phyloP scores from a whole-genome alignment of 1,284 basidiomycete species.

The Malassezia japonica region DNA sequence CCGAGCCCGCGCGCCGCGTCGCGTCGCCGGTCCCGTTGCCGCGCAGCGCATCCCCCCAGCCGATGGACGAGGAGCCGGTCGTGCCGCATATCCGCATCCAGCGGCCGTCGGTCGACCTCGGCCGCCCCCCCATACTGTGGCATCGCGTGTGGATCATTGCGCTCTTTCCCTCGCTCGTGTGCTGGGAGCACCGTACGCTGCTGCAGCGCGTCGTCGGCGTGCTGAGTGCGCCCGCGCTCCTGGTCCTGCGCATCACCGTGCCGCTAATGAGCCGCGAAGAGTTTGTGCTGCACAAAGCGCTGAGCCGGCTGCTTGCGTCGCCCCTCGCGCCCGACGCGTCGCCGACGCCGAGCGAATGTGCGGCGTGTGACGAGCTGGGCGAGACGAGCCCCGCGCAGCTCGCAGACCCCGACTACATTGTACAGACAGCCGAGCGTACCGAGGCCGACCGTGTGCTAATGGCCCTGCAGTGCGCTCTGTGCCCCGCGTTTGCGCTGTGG shows the following conservation, averaged over 20 bases:
- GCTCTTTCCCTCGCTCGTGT: constrained; percentile 76
- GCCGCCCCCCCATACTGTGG: neutral
- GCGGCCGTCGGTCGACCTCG: neutral
- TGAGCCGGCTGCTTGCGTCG: constrained; percentile 24
- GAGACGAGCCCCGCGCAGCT: neutral
- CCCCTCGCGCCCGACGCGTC: constrained; percentile 9
- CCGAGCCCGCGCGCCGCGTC: too few species aligned
- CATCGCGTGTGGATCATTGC: constrained; percentile 27
- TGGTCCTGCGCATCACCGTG: constrained; percentile 74
- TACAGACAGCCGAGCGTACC: constrained; percentile 12
- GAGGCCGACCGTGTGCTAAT: constrained; percentile 37
- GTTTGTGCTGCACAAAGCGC: constrained; percentile 6
- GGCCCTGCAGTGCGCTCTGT: constrained; percentile 27
- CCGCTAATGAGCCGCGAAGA: constrained; percentile 9
- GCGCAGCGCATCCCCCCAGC: neutral
- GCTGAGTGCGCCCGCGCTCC: constrained; percentile 74
- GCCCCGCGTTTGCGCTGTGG: constrained; percentile 35
- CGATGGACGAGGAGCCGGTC: neutral
- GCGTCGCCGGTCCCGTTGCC: neutral
- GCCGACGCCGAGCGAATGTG: constrained; percentile 7
- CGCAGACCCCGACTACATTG: neutral
- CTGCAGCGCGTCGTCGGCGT: constrained; percentile 66
- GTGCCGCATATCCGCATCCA: neutral
- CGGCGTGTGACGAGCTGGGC: constrained; percentile 1
- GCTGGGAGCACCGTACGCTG: constrained; percentile 63